These are phyloP conservation scores for Aegle marmelos DNA, from an alignment of 345 rosid species.

Conservation along the genomic window DNA sequence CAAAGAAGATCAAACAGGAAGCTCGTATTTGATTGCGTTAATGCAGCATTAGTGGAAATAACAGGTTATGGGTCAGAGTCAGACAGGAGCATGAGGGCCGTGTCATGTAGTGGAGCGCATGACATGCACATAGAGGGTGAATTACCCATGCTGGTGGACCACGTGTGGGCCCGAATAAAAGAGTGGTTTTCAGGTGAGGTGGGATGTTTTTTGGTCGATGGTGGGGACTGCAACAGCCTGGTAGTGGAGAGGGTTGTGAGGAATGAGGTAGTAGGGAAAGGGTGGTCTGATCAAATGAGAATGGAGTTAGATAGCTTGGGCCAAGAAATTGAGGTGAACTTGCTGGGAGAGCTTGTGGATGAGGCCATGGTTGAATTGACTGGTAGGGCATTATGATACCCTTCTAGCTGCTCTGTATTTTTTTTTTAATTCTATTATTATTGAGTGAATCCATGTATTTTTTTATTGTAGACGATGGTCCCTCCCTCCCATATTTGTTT, in stretches of 20 bases:
- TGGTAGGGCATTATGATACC: constrained; percentile 26
- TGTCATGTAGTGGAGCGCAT: constrained; percentile 19
- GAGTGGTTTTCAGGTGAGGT: constrained; percentile 52
- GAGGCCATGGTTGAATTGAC: constrained; percentile 65
- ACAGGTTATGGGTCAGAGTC: constrained; percentile 32
- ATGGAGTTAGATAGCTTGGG: constrained; percentile 52
- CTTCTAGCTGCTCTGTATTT: background rate
- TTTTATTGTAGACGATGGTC: constrained; percentile 23
- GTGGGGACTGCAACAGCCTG: constrained; percentile 55
- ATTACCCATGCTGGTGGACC: constrained; percentile 41
- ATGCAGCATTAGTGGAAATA: constrained; percentile 53
- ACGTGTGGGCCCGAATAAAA: constrained; percentile 62
- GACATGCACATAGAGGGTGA: constrained; percentile 18
- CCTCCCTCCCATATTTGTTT: constrained; percentile 20
- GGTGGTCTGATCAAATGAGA: constrained; percentile 54
- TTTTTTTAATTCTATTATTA: constrained; percentile 16
- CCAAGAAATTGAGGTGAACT: constrained; percentile 51
- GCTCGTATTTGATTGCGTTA: constrained; percentile 74
- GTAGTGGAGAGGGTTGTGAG: constrained; percentile 63
- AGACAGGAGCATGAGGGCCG: constrained; percentile 23
- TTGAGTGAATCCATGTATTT: constrained; percentile 17
- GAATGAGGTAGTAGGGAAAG: constrained; percentile 69
- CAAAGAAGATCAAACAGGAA: constrained; percentile 58
- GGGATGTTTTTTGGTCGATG: constrained; percentile 30
- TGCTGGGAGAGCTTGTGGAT: constrained; percentile 76